Evolutionary conservation across 2,329 filamentous ascomycete species (phyloP), one percentile per base, ranked within the genome.

Genomic region (Penicillium sp.): DNA sequence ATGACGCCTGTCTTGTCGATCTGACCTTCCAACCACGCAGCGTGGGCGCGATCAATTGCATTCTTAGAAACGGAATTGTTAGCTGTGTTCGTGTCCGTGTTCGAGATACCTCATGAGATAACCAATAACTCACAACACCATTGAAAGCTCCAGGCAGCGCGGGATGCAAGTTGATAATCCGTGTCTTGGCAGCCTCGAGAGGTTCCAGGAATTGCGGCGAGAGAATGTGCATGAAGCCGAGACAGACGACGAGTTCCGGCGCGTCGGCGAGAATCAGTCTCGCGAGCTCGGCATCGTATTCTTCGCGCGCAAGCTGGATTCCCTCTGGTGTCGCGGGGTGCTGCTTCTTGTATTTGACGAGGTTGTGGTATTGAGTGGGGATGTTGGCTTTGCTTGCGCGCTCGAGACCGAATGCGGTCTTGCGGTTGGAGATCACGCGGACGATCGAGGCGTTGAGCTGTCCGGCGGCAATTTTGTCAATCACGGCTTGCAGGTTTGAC

Each of bases 211-310:
- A 94, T 1, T 79, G 76, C 2, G 79, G 77, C 0, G 85, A 86
- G 45, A 95, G 82, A 53, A 95, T 87, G 70, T 94, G 87, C 90
- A 95, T 95, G 82, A 89, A 95, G 2, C 92, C 91, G 3, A 89
- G 87, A 61, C 92, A 88, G 8, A 94, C 87, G 45, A 96, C 84
- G 50, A 96, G 73, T 50, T 92, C 83, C 0, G 91, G 90, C 53
- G 74, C 74, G 58, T 88, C 82, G 4, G 74, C 70, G 22, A 93
- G 77, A 48, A 95, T 81, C 55, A 87, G 79, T 40, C 81, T 72
- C 0, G 90, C 89, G 58, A 96, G 78, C 41, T 89, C 89, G 13
- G 84, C 82, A 69, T 96, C 91, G 72, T 94, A 95, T 50, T 79
- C 79, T 44, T 81, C 76, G 22, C 91, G 83, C 1, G 85, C 87